Evolutionary conservation across 169 alveolate species (phyloP).

Genomic region (Eimeria tenella): DNA sequence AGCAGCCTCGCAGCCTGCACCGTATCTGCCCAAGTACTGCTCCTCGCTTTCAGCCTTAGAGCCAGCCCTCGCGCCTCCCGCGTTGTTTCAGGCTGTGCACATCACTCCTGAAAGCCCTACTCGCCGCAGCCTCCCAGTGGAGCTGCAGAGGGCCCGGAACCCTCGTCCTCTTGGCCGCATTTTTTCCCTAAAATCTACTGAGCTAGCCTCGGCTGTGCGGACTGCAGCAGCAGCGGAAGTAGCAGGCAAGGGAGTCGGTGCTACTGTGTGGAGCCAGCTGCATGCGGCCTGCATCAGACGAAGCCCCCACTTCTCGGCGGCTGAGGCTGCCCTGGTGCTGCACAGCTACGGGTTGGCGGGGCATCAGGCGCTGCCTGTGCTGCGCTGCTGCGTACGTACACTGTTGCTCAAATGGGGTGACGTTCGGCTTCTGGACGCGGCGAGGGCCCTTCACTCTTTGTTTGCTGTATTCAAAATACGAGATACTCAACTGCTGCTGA

Average conservation of each 20-base stretch:
- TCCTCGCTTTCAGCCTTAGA: not conserved
- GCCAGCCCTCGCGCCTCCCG: conserved; percentile 11
- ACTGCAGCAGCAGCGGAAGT: not conserved
- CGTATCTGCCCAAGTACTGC: not conserved
- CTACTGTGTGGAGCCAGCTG: conserved; percentile 19
- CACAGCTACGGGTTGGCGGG: conserved; percentile 9
- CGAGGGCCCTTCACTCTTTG: conserved; percentile 19
- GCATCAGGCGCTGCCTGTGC: not conserved
- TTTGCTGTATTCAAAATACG: not conserved
- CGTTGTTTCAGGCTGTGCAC: not conserved
- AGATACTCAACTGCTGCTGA: not conserved
- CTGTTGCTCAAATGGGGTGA: conserved; percentile 12
- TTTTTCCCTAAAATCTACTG: conserved; percentile 5
- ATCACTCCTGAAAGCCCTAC: not conserved
- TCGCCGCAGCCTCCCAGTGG: not conserved
- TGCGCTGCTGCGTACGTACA: not conserved
- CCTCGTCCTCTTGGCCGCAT: conserved; percentile 26
- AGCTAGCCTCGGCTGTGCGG: not conserved
- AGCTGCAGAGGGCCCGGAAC: not conserved
- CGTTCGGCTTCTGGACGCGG: conserved; percentile 12
- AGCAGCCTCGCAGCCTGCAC: not conserved
- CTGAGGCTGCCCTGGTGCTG: conserved; percentile 31
- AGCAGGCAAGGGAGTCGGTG: not conserved
- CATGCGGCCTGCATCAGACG: conserved; percentile 36
- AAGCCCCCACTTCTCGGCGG: conserved; percentile 11